phyloP scores from a whole-genome alignment of 495 filamentous ascomycete genomes.

The Astrothelium subdiscretum region DNA sequence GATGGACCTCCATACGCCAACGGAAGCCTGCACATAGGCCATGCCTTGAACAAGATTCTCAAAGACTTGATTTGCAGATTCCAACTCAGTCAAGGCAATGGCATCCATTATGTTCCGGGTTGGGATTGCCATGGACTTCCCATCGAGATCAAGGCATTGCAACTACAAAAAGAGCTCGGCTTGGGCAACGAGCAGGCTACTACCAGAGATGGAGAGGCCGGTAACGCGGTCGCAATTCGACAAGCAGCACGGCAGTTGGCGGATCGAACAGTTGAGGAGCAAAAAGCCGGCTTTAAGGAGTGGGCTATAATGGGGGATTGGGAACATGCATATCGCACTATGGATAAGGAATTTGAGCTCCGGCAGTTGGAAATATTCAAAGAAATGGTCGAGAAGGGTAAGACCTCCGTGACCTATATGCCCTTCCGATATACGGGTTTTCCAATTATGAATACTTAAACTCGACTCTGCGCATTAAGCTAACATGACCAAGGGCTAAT shows the following conservation, averaged over 20 bases:
- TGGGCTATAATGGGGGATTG: constrained; percentile 94
- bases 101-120: constrained; percentile 78
- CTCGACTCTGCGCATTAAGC: neutral
- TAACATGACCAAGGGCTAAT: constrained; percentile 43
- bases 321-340: constrained; percentile 83
- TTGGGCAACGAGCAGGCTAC: constrained; percentile 9
- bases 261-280: constrained; percentile 56
- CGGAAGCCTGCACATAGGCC: constrained; percentile 86
- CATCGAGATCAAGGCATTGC: constrained; percentile 94
- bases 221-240: constrained; percentile 43
- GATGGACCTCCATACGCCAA: constrained; percentile 98
- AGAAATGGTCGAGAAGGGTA: constrained; percentile 67
- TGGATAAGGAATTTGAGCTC: constrained; percentile 81
- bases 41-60: constrained; percentile 93
- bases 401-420: too few relatives aligned
- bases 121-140: constrained; percentile 99
- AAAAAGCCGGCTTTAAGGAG: constrained; percentile 69
- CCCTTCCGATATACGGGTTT: too few relatives aligned
- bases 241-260: constrained; percentile 66
- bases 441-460: neutral
- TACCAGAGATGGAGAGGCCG: constrained; percentile 6
- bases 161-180: constrained; percentile 33
- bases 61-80: constrained; percentile 86
- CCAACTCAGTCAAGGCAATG: constrained; percentile 64
- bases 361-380: constrained; percentile 75